phyloP scores from a whole-genome alignment of 1,139 yeast species.

The Blastobotrys elegans region DNA sequence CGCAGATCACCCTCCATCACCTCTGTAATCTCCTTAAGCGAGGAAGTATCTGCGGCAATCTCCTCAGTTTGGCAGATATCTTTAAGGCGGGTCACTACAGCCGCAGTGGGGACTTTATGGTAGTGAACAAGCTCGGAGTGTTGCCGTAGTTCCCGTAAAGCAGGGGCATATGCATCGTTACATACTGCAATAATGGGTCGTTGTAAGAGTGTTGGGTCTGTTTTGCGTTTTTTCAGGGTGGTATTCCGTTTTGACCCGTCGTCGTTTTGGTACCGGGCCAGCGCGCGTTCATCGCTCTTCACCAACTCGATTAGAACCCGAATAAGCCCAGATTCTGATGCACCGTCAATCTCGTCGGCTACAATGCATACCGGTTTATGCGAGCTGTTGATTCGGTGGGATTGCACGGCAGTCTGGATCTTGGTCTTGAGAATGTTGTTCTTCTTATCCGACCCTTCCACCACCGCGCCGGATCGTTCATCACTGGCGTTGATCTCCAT shows the following conservation, averaged over 20 bases:
- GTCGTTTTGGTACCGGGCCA: conserved; percentile 19
- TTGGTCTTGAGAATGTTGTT: conserved; percentile 47
- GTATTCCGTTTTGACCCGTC: conserved; percentile 17
- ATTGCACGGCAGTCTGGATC: conserved; percentile 64
- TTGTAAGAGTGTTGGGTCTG: conserved; percentile 43
- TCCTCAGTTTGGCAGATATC: conserved; percentile 49
- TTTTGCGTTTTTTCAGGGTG: conserved; percentile 28
- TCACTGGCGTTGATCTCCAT: conserved; percentile 91
- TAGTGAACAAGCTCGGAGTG: conserved; percentile 67
- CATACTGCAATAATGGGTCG: conserved; percentile 93
- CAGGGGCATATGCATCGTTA: conserved; percentile 72
- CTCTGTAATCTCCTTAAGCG: conserved; percentile 55
- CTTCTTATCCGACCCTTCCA: conserved; percentile 3
- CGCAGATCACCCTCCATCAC: conserved; percentile 80
- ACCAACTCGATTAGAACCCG: conserved; percentile 58
- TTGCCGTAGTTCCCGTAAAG: conserved; percentile 69
- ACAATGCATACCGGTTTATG: conserved; percentile 75
- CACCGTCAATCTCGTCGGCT: conserved; percentile 89
- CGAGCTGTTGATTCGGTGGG: conserved; percentile 47
- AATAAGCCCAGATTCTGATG: conserved; percentile 79
- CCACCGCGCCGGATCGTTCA: conserved; percentile 50
- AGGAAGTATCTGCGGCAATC: conserved; percentile 35
- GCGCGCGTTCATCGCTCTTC: conserved; percentile 50
- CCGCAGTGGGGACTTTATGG: conserved; percentile 51
- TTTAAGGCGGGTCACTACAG: conserved; percentile 45